phyloP scores from a whole-genome alignment of 2,329 filamentous ascomycete genomes.

The Clonostachys rosea region DNA sequence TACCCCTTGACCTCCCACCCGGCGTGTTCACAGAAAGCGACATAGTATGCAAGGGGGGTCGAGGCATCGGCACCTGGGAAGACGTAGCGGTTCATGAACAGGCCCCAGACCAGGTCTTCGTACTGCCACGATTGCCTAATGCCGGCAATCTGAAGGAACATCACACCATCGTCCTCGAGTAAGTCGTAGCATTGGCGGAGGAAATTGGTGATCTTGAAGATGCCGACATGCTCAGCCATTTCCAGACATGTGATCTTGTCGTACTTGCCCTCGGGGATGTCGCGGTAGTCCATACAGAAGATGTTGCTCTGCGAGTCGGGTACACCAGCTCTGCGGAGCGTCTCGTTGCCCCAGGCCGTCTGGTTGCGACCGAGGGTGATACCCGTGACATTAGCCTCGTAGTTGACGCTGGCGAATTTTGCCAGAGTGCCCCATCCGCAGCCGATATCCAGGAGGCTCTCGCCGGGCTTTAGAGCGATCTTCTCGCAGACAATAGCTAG shows the following conservation, averaged over 20 bases:
- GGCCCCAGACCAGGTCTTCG: conserved; percentile 94
- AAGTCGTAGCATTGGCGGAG: conserved; percentile 86
- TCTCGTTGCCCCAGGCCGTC: conserved; percentile 93
- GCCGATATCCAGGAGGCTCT: conserved; percentile 87
- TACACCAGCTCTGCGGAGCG: conserved; percentile 76
- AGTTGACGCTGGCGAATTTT: conserved; percentile 89
- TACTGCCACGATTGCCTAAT: conserved; percentile 95
- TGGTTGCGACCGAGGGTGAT: conserved; percentile 95
- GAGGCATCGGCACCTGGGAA: conserved; percentile 97
- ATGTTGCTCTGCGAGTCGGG: conserved; percentile 86
- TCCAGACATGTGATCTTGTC: conserved; percentile 97
- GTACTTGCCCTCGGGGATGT: conserved; percentile 70
- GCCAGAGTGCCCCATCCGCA: conserved; percentile 97
- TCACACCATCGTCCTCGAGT: conserved; percentile 92
- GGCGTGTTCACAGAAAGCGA: conserved; percentile 75
- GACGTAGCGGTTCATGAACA: conserved; percentile 99
- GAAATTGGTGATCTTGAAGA: conserved; percentile 80
- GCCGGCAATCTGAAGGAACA: conserved; percentile 94
- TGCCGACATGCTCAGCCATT: conserved; percentile 98
- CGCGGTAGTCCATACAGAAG: conserved; percentile 95
- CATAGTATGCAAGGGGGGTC: conserved; percentile 83
- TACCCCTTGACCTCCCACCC: conserved; percentile 71
- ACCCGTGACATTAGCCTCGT: conserved; percentile 79
- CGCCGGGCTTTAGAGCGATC: conserved; percentile 76
- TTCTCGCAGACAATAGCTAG: conserved; percentile 93